These are phyloP conservation scores for Alternaria alternata DNA, from an alignment of 2,329 filamentous ascomycete genomes.

Conservation along the genomic window DNA sequence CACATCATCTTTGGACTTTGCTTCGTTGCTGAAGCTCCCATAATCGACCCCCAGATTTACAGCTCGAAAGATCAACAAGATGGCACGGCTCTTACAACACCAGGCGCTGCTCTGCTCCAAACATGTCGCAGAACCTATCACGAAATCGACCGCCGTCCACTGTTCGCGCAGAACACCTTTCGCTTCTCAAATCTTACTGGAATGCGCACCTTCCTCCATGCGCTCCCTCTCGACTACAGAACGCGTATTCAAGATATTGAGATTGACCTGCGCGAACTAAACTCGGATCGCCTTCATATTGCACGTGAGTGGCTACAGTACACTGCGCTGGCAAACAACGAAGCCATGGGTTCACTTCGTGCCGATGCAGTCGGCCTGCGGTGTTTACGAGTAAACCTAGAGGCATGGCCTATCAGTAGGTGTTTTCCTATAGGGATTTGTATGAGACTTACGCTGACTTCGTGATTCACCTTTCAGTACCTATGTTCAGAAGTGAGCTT, in stretches of 20 bases:
- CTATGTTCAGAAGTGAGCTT: slow-evolving; percentile 39
- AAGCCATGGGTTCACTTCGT: slow-evolving; percentile 31
- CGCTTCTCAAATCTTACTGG: slow-evolving; percentile 46
- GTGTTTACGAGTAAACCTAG: slow-evolving; percentile 47
- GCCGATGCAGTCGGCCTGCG: slow-evolving; percentile 42
- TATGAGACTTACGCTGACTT: not conserved
- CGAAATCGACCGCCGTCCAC: slow-evolving; percentile 40
- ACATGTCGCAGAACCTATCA: slow-evolving; percentile 48
- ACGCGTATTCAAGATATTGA: slow-evolving; percentile 45
- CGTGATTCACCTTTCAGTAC: slow-evolving; percentile 11
- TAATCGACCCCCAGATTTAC: slow-evolving; percentile 34
- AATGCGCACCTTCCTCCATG: slow-evolving; percentile 40
- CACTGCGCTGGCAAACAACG: slow-evolving; percentile 33
- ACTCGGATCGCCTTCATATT: slow-evolving; percentile 32
- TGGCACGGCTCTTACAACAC: not conserved
- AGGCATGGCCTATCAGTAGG: slow-evolving; percentile 39
- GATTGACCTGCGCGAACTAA: slow-evolving; percentile 45
- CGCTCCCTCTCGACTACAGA: slow-evolving; percentile 29
- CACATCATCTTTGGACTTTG: slow-evolving; percentile 42
- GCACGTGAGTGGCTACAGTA: slow-evolving; percentile 50
- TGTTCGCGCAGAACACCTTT: slow-evolving; percentile 49
- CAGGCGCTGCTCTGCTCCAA: slow-evolving; percentile 44
- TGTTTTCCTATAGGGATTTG: not conserved
- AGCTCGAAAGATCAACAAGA: not conserved
- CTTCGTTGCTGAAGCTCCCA: slow-evolving; percentile 35